Evolutionary conservation across 352 stramenopile genomes (phyloP), one percentile per base, ranked within the genome.

Genomic region (Phytophthora parvispora): DNA sequence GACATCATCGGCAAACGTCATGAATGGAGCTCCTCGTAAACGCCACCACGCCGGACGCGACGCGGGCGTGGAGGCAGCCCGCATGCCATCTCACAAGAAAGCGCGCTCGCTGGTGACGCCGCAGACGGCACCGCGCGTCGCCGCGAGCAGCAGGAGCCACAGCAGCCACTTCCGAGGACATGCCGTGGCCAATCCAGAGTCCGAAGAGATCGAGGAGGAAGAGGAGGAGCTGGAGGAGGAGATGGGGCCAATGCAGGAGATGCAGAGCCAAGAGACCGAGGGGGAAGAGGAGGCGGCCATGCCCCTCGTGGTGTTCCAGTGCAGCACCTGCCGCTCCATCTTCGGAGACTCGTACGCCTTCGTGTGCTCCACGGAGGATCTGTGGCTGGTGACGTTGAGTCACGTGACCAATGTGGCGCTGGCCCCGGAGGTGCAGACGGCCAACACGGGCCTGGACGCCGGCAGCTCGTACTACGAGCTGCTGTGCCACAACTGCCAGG

Each of bases 341-440:
- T 90, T 96, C 25, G 87, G 87, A 20, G 89, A 96, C 69, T 95
- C 87, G 47, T 94, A 94, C 59, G 78, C 85, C 34, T 93, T 95
- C 31, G 80, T 95, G 60, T 83, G 79, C 52, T 92, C 86, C n/a
- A 96, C 85, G 15, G 77, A 85, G 8, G 74, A 91, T 40, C 72
- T 93, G 51, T 74, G 89, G 68, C 83, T 94, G 3, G 73, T 96
- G 31, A 95, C 89, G 32, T 72, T 96, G 56, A 89, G 78, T 65
- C 84, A 81, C 34, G 87, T 89, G 34, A 87, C 84, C 29, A 94
- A 95, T 58, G 78, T 94, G 62, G 69, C 79, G 2, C 16, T 78
- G 24, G 60, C 74, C 0, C 62, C 71, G 1, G 78, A 89, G 60
- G 60, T 88, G 9, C 74, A 84, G 48, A 93, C 87, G n/a, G 79